Percentiles rank a stretch among this genome's conserved stretches.
Evolutionary conservation across 345 rosid species (phyloP).

Genomic region (Zanthoxylum bungeanum): DNA sequence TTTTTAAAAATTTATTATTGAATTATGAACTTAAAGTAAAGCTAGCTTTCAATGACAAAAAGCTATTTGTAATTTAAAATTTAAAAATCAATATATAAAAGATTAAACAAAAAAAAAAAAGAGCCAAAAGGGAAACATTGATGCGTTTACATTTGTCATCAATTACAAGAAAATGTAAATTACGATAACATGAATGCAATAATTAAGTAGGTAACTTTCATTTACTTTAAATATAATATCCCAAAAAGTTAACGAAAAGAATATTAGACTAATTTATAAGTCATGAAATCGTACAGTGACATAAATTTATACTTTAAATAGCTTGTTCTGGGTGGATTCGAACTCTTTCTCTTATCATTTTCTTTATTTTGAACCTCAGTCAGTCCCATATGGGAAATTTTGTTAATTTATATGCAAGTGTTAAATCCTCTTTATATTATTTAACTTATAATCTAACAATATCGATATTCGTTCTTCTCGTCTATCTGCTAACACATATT

Average conservation of each 20-base stretch:
- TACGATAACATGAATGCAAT: neutral
- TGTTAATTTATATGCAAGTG: too few relatives aligned
- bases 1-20: neutral
- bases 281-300: too few relatives aligned
- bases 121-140: neutral
- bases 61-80: neutral
- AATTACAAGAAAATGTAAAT: neutral
- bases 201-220: neutral
- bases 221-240: too few relatives aligned
- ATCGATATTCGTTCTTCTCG: neutral
- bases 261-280: too few relatives aligned
- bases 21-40: conserved; percentile 4
- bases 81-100: neutral
- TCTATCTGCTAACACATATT: neutral
- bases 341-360: too few relatives aligned
- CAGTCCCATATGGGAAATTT: too few relatives aligned
- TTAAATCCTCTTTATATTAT: too few relatives aligned
- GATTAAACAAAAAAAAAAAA: neutral
- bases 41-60: neutral
- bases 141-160: neutral
- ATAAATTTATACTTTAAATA: too few relatives aligned
- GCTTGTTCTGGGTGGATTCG: too few relatives aligned
- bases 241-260: too few relatives aligned
- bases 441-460: too few relatives aligned
- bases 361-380: too few relatives aligned